Evolutionary conservation across 768 basidiomycete genomes (phyloP).

Genomic region (Leccinum sublutescens): DNA sequence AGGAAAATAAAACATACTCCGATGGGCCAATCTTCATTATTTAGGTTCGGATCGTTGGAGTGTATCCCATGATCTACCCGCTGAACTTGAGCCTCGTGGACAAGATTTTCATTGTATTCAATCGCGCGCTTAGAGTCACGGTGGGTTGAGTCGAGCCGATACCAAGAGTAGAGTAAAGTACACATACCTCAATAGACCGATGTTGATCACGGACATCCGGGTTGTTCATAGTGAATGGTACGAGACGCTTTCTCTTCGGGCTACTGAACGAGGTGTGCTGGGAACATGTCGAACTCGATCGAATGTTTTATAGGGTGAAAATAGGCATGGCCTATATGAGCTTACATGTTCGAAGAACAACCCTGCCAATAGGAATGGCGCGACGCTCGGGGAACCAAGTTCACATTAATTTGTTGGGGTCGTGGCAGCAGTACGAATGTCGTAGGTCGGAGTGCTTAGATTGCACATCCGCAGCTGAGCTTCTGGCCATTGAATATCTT

Average conservation of each 20-base stretch:
- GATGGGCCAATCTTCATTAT: neutral
- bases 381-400: neutral
- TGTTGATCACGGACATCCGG: neutral
- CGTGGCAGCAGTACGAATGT: neutral
- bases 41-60: neutral
- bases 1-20: neutral
- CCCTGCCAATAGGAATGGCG: neutral
- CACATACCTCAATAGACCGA: neutral
- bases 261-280: neutral
- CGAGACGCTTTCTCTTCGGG: neutral
- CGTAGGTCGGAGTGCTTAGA: neutral
- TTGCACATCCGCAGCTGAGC: too few relatives aligned
- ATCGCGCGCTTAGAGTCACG: neutral
- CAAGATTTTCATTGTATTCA: neutral
- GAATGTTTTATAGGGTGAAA: conserved; percentile 5
- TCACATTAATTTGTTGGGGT: neutral
- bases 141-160: neutral
- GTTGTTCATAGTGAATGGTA: neutral
- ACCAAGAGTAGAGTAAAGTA: neutral
- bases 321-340: neutral
- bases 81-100: conserved; percentile 1
- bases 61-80: neutral
- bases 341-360: neutral
- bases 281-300: too few relatives aligned
- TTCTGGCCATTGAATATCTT: too few relatives aligned